These are phyloP conservation scores for Citrus mangshanensis DNA, from an alignment of 345 rosid genomes.

Conservation along the genomic window DNA sequence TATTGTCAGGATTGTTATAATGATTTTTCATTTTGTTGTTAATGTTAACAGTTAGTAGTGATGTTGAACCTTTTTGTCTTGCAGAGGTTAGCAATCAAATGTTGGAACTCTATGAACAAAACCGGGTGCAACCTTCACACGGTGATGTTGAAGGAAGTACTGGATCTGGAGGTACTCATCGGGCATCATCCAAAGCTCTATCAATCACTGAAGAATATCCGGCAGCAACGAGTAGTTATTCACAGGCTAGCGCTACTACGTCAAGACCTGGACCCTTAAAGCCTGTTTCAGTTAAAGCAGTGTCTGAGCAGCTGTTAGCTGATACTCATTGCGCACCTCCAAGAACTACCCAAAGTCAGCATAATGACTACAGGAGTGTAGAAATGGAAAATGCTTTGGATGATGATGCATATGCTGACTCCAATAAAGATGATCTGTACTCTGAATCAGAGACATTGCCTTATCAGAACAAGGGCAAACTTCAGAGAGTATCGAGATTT, in stretches of 20 bases:
- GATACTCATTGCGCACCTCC: conserved; percentile 25
- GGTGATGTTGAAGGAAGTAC: conserved; percentile 48
- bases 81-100: conserved; percentile 64
- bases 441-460: conserved; percentile 13
- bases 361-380: conserved; percentile 25
- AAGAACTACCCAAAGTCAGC: conserved; percentile 23
- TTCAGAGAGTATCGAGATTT: conserved; percentile 19
- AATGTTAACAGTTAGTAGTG: not conserved
- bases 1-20: too few relatives aligned
- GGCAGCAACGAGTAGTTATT: conserved; percentile 29
- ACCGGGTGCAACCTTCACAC: conserved; percentile 41
- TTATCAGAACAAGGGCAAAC: conserved; percentile 29
- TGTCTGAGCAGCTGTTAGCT: conserved; percentile 22
- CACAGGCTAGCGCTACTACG: conserved; percentile 8
- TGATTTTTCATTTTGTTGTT: not conserved
- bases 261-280: conserved; percentile 12
- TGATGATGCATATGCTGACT: conserved; percentile 28
- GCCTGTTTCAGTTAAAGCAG: conserved; percentile 28
- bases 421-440: conserved; percentile 24
- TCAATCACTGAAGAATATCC: conserved; percentile 35
- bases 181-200: conserved; percentile 28
- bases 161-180: conserved; percentile 29
- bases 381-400: conserved; percentile 37
- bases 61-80: not conserved
- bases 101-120: conserved; percentile 55